phyloP scores from a whole-genome alignment of 441 rosid species.

The Rhodomyrtus psidioides region DNA sequence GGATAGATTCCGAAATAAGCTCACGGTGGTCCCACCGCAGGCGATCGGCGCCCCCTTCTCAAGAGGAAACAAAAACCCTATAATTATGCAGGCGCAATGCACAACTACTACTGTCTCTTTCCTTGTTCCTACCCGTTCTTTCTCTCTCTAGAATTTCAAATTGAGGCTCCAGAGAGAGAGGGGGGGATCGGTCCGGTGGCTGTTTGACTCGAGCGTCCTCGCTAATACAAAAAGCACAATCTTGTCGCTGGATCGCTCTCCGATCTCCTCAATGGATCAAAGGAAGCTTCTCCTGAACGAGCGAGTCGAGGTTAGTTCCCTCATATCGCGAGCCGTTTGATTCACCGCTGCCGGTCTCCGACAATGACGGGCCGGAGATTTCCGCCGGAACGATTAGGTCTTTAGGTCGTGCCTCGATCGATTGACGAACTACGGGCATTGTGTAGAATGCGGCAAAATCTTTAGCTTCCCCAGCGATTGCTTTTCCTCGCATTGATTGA shows the following conservation, averaged over 20 bases:
- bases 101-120: not conserved
- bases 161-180: not conserved
- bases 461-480: not conserved
- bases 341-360: not conserved
- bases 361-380: not conserved
- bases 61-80: not conserved
- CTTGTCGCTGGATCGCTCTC: not conserved
- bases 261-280: constrained; percentile 6
- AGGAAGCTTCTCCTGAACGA: constrained; percentile 5
- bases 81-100: not conserved
- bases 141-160: not conserved
- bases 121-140: not conserved
- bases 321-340: not conserved
- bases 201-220: not conserved
- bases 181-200: not conserved
- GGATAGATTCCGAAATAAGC: too few relatives aligned
- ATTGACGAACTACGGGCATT: not conserved
- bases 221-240: not conserved
- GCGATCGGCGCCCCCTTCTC: not conserved
- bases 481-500: not conserved
- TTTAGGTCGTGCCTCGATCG: not conserved
- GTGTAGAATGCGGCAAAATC: not conserved
- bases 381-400: not conserved
- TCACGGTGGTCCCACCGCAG: not conserved
- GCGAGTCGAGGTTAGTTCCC: constrained; percentile 4